Conservation (phyloP, 441 rosid genomes). For the Iberis amara region DNA sequence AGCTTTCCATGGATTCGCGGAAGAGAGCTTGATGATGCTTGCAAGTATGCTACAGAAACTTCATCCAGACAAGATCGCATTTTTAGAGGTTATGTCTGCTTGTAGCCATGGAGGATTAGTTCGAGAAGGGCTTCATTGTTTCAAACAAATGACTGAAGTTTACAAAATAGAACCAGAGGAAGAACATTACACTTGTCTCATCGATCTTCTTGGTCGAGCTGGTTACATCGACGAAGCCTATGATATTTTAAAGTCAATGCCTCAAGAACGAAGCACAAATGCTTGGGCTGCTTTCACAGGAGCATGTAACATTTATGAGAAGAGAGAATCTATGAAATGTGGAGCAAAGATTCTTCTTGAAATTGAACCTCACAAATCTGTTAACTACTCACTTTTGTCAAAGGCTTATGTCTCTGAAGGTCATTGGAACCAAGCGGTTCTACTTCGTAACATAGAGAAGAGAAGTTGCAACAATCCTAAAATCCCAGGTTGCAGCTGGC, state of each 20-base stretch:
- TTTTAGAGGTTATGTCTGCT: slow-evolving; percentile 56
- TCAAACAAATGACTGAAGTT: slow-evolving; percentile 42
- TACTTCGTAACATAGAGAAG: slow-evolving; percentile 42
- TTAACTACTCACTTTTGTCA: slow-evolving; percentile 51
- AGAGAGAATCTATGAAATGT: slow-evolving; percentile 36
- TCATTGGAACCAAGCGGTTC: slow-evolving; percentile 49
- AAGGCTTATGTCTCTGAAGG: slow-evolving; percentile 51
- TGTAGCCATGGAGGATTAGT: slow-evolving; percentile 63
- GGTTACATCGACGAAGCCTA: slow-evolving; percentile 55
- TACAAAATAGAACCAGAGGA: slow-evolving; percentile 44
- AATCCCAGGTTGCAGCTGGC: slow-evolving; percentile 65
- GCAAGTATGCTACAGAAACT: slow-evolving; percentile 40
- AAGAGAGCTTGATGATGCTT: slow-evolving; percentile 42
- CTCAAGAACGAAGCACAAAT: slow-evolving; percentile 33
- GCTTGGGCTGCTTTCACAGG: slow-evolving; percentile 52
- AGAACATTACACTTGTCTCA: slow-evolving; percentile 55
- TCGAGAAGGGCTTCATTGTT: slow-evolving; percentile 50
- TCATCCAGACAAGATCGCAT: slow-evolving; percentile 52
- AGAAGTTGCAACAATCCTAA: slow-evolving; percentile 37
- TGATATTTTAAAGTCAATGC: slow-evolving; percentile 41
- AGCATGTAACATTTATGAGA: slow-evolving; percentile 53
- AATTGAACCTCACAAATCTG: slow-evolving; percentile 48
- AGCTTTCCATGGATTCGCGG: slow-evolving; percentile 53
- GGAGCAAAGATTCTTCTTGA: slow-evolving; percentile 51
- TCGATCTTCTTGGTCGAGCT: slow-evolving; percentile 64